Percentiles rank a stretch among this genome's conserved stretches.
phyloP scores from a whole-genome alignment of 352 stramenopile genomes.

The Phytophthora constricta region DNA sequence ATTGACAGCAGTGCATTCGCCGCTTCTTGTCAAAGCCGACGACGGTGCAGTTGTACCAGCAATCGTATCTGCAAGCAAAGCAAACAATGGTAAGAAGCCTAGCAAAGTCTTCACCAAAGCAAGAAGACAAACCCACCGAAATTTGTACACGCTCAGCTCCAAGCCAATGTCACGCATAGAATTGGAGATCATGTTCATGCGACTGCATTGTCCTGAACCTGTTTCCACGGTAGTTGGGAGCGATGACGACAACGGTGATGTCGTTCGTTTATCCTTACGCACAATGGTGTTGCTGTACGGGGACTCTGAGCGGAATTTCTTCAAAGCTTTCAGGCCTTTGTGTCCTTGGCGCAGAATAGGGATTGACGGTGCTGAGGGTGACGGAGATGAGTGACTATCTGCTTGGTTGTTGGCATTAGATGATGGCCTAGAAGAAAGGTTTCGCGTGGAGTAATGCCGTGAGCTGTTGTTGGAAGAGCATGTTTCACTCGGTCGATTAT shows the following conservation, averaged over 20 bases:
- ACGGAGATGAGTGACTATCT: slow-evolving; percentile 10
- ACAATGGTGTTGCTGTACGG: slow-evolving; percentile 54
- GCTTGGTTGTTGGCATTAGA: slow-evolving; percentile 23
- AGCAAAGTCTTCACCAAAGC: background rate
- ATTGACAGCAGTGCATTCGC: slow-evolving; percentile 79
- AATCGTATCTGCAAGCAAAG: slow-evolving; percentile 61
- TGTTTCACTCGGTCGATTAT: slow-evolving; percentile 13
- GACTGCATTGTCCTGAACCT: slow-evolving; percentile 1
- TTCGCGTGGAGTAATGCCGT: slow-evolving; percentile 1
- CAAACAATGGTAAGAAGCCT: background rate
- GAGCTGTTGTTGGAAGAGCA: slow-evolving; percentile 10
- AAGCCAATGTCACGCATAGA: slow-evolving; percentile 73
- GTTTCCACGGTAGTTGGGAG: slow-evolving; percentile 1
- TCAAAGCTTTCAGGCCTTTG: slow-evolving; percentile 70
- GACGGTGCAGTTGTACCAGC: slow-evolving; percentile 82
- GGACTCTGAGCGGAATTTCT: slow-evolving; percentile 63
- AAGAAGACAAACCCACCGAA: slow-evolving; percentile 35
- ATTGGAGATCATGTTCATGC: slow-evolving; percentile 34
- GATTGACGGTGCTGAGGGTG: slow-evolving; percentile 12
- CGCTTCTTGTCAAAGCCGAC: slow-evolving; percentile 78
- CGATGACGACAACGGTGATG: slow-evolving; percentile 8
- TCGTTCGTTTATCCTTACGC: slow-evolving; percentile 30
- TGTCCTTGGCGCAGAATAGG: slow-evolving; percentile 69
- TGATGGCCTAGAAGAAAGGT: background rate
- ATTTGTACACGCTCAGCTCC: slow-evolving; percentile 73